Base-by-base conservation (phyloP, 129 eudicot species). In the Escallonia herrerae region DNA sequence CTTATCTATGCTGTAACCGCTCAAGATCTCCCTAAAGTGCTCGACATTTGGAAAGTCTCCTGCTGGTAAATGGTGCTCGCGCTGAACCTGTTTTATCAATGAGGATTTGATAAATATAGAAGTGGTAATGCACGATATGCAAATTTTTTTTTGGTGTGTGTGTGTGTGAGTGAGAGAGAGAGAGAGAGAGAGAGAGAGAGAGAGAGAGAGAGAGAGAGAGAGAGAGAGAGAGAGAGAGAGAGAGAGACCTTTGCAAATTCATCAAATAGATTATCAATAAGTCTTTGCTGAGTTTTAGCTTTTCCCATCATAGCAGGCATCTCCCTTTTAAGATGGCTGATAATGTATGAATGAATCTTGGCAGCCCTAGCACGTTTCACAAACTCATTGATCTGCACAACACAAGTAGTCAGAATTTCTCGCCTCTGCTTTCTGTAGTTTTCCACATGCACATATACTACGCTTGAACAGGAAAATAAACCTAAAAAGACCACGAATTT, bases 351-450 rank as follows among this genome's bases (percentile, higher is more conserved):
- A 67, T 93, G 98, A 53, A 93, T 93, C 81, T 93, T 93, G 61
- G 95, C 99, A 65, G 99, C 89, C 74, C 96, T 78, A 43, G 99
- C 99, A 46, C 99, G 95, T 71, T 93, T 88, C 67, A 93, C 98
- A 83, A 93, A 93, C 81, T 93, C 96, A 56, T 93, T 93, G 65
- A 93, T 83, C 98, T 88, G 87, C 62, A 56, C 40, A 40, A 68
- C 12, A 11, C 2, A 57, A 43, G 13, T 14, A 12, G 51, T 67
- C 8, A 37, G 46, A 37, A 50, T 58, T 33, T 14, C 48, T 22
- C 12, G 15, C 22, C 41, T 14, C 46, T 70, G 44, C 12, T 47
- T 2, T 49, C 33, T 49, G 10, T 49, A 7, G 2, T 49, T 49
- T 5, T 49, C 12, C 9, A 49, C 54, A 11, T n/a, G 4, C 3